Evolutionary conservation across 2,329 filamentous ascomycete genomes (phyloP), one percentile per base, ranked within the genome.

Genomic region (Xylariaceae sp.): DNA sequence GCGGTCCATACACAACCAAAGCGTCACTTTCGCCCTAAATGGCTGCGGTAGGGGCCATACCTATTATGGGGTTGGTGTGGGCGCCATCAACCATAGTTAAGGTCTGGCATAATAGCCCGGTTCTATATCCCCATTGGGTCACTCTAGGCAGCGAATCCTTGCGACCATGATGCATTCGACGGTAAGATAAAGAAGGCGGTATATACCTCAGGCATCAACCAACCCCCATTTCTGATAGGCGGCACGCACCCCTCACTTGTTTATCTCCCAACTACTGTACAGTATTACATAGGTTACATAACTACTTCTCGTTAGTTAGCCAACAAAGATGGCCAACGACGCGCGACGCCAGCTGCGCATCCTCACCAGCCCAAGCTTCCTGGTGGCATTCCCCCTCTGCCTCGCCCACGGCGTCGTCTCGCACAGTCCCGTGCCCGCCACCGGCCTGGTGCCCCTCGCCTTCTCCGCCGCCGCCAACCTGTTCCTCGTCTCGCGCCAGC

Each of bases 351-450:
- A 52, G 19, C 65, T 75, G 42, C 75, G 75, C 56, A 65, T 70
- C 50, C 56, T 73, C 53, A 70, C 71, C 49, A 67, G 71, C 57
- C 61, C 68, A 48, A 71, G 68, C 51, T 75, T 77, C 56, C 32
- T 77, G 26, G 75, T 74, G 41, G 74, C 74, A 6, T 72, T 78
- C 44, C 71, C 73, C 2, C 70, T 77, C 18, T 73, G 73, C 57
- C 59, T 78, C 56, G 66, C 71, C 26, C 73, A 76, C 62, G 74
- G 72, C 61, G 64, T 72, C 44, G 63, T 75, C 50, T 74, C 74
- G 21, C 49, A 61, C 40, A 59, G 67, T 14, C 56, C 68, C 9
- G 65, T 75, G 37, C 76, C 75, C 14, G 74, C 73, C 7, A 65
- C 75, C 45, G 76, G 76, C 20, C 68, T 78, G 23, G 58, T 74